phyloP scores from a whole-genome alignment of 164 flowering plant species.

The Umbellularia californica region DNA sequence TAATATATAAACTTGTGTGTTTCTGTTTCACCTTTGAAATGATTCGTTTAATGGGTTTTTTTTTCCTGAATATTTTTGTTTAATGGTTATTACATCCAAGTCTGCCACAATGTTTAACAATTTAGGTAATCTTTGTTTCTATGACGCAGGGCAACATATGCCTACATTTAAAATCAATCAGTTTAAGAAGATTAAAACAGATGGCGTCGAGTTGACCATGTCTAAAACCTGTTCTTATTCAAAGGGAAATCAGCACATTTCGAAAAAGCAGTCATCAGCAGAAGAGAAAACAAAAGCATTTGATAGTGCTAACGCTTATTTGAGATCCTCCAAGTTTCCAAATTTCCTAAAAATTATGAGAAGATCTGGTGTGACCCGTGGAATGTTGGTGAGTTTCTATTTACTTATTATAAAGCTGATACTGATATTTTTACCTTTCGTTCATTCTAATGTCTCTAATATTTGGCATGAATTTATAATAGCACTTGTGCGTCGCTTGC shows the following conservation, averaged over 20 bases:
- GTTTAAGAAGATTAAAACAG: conserved; percentile 4
- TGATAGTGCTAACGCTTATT: conserved; percentile 10
- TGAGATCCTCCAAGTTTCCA: conserved; percentile 9
- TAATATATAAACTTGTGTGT: too few relatives aligned
- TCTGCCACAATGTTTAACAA: too few relatives aligned
- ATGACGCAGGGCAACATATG: neutral
- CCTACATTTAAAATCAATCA: neutral
- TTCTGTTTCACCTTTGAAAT: neutral
- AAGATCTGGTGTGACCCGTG: neutral
- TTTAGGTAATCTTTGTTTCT: neutral
- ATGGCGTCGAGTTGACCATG: neutral
- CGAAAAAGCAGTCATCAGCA: neutral
- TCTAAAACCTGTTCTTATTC: neutral
- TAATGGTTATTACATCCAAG: neutral
- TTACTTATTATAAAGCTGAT: neutral
- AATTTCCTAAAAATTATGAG: conserved; percentile 3
- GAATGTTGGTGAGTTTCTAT: neutral
- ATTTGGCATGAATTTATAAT: too few relatives aligned
- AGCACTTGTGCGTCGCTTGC: too few relatives aligned
- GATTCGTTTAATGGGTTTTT: neutral
- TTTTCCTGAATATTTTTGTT: neutral
- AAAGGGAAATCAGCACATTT: neutral
- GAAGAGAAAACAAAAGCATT: neutral
- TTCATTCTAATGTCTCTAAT: neutral
- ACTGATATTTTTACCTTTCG: neutral